Base-by-base conservation (phyloP, 805 yeast species). In the Kodamaea lidongshanica region DNA sequence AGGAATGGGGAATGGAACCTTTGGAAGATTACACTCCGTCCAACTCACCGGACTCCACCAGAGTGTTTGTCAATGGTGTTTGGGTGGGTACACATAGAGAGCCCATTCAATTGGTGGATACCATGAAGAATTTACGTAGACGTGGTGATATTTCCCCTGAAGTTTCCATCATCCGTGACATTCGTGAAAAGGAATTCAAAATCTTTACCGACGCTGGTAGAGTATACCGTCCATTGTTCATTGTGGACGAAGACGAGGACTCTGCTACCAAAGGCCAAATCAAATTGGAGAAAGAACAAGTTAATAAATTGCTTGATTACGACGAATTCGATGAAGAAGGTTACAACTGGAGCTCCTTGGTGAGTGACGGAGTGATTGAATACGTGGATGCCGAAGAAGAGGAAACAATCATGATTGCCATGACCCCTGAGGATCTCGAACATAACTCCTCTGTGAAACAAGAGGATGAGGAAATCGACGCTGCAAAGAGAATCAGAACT, bases 1-100 rank as follows among this genome's bases (percentile, higher is more conserved):
- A 89, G 59, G 98, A 92, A 65, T 92, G 97, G 96, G 99, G 98
- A 61, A 79, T 92, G 85, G 97, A 92, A 61, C 95, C 96, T 11
- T 70, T 92, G 46, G 95, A 92, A 53, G 96, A 88, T 52, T 92
- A 85, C 54, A 87, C 83, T 33, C 97, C 98, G 19, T 86, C 85
- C 38, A 85, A 85, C 41, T 79, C 86, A 32, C 88, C 89, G 25
- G 85, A 83, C 52, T 85, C 94, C 19, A 88, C 96, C 2, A 76
- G 95, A 60, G 88, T 92, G 32, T 92, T 92, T 55, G 94, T 92
- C 32, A 92, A 92, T 53, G 99, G 99, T 72, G 96, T 89, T 33
- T 92, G 99, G 99, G 94, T 88, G 30, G 99, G 99, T 65, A 89
- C 94, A 21, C 97, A 89, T 54, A 77, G 95, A 63, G 95, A 89